Base-by-base conservation (phyloP, 495 filamentous ascomycete species). In the Penicillium angulare region DNA sequence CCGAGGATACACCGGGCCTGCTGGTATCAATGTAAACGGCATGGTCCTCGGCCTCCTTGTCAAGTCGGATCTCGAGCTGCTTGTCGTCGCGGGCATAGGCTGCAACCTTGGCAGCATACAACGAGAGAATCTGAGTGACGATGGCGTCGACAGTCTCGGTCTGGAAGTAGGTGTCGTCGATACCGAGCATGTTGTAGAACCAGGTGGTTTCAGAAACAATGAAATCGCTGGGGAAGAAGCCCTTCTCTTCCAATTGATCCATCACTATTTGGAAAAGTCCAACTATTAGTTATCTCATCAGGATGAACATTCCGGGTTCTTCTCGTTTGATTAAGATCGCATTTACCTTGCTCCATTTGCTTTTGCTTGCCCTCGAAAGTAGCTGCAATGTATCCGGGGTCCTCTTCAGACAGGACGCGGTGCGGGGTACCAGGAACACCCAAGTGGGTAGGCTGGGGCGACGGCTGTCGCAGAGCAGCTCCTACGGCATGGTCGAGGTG, bases 11-110 rank as follows among this genome's bases (percentile, higher is more conserved):
- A 56, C 93, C 93, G 9, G 93, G 95, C 57, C 83, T 85, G 67
- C 90, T 96, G 12, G 95, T 98, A 64, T 98, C 93, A 57, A 98
- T 97, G 68, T 97, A 98, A 63, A 97, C 92, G 33, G 93, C 93
- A 67, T 97, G 95, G 69, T 97, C 95, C 40, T 80, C 78, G 27
- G 86, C 89, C 66, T 98, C 93, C 80, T 96, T 96, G 67, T 98
- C 93, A 17, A 98, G 69, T 16, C 90, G 84, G 53, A 98, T 97
- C 71, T 97, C 92, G 47, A 97, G 78, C 39, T 85, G 84, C 74
- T 92, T 95, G 68, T 98, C 93, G 60, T 95, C 88, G 49, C 93
- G 86, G 16, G 92, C 89, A 60, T 87, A 95, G 1, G 93, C 93
- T 5, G 95, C 95, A 36, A 97, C 84, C 75, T 98, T 98, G 66